Evolutionary conservation across 371 early-diverging fungal genomes (phyloP).

Genomic region (Umbelopsis sp.): DNA sequence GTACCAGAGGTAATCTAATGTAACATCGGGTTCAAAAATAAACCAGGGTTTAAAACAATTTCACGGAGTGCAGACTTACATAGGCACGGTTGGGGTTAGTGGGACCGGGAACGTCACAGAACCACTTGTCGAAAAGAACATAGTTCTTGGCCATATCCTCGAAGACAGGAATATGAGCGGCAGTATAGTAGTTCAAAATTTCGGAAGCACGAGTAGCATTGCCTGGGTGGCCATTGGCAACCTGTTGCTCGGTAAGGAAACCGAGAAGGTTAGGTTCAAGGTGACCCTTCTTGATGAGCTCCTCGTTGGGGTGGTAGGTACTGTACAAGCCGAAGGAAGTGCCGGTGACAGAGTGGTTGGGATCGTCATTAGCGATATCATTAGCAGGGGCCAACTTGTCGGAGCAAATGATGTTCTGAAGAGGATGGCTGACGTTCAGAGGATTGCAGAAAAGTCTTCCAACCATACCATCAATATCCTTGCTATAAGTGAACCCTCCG

Average conservation of each 20-base stretch:
- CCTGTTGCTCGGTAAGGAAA: constrained; percentile 22
- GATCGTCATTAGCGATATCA: constrained; percentile 21
- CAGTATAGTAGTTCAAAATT: constrained; percentile 24
- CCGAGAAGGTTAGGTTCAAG: constrained; percentile 18
- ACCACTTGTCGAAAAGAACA: constrained; percentile 25
- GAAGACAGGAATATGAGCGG: constrained; percentile 22
- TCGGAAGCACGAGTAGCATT: constrained; percentile 22
- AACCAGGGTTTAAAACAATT: background rate
- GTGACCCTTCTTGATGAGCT: constrained; percentile 18
- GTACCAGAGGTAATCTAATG: constrained; percentile 22
- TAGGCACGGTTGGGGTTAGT: constrained; percentile 27
- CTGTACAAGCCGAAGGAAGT: constrained; percentile 18
- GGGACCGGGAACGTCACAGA: constrained; percentile 23
- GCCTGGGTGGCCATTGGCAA: background rate
- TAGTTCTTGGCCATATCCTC: constrained; percentile 23
- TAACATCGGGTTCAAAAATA: too few species aligned
- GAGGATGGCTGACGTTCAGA: constrained; percentile 14
- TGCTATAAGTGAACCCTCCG: constrained; percentile 22
- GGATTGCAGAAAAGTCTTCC: constrained; percentile 20
- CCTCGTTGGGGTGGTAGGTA: constrained; percentile 20
- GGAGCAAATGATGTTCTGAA: constrained; percentile 16
- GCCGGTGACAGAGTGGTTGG: constrained; percentile 25
- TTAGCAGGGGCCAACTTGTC: constrained; percentile 22
- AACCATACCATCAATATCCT: constrained; percentile 18
- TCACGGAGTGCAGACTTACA: background rate